Evolutionary conservation across 108 stramenopile species (phyloP), one percentile per base, ranked within the genome.

Genomic region (Stephanodiscus minutulus): DNA sequence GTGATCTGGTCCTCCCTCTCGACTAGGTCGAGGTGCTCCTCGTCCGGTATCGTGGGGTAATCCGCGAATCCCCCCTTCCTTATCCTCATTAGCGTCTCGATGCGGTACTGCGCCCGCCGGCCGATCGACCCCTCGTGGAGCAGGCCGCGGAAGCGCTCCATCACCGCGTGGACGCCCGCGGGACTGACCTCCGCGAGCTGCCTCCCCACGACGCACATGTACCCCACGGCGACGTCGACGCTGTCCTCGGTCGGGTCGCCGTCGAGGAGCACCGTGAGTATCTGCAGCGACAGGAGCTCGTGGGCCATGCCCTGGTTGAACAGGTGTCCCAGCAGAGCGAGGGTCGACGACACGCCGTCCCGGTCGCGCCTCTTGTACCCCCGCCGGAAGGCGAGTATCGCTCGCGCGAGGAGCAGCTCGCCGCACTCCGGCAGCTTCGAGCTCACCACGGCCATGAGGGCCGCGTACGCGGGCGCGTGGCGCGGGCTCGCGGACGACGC

Each of bases 1-100:
- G 95, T 98, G 70, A 99, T 99, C 83, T 98, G 97, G 78, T 99
- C 99, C 22, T 96, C 96, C 18, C 81, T 70, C 83, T 99, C 99
- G 22, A 99, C 98, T 63, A 99, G 73, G 86, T 99, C 99, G 78
- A 99, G 83, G 61, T 97, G 84, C 13, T 91, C 83, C 12, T 72
- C 58, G 20, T 92, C 59, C 3, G 93, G 86, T 11, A 96, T 82
- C 6, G 85, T 86, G 11, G 93, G 92, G 77, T 85, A 93, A 35
- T 97, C 96, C 28, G 65, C 65, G 65, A 98, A 98, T 1, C 88
- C 91, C 27, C 76, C 80, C 73, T 95, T 96, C 46, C 92, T 87
- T 53, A 89, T 73, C 33, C 90, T 89, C 52, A 99, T 81, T 44
- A 99, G 72, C 8, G 84, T 67, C 71, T 99, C 97, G 58, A 99